Base-by-base conservation (phyloP, 2,329 filamentous ascomycete species). In the Raffaelea deltoideospora region DNA sequence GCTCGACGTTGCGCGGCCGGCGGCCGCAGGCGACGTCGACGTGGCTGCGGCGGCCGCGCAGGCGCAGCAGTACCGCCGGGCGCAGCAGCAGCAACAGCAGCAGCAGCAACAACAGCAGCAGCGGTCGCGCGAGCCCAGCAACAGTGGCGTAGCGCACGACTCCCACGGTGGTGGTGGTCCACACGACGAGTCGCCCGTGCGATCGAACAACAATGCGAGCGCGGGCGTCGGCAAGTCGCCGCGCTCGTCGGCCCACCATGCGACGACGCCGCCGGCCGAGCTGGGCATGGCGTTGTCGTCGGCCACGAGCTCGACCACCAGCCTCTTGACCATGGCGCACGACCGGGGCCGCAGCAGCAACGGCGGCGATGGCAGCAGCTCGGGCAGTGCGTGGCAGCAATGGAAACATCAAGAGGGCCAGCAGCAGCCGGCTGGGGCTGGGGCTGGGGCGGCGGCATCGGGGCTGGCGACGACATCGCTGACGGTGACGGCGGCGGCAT, bases 41-140 rank as follows among this genome's bases (percentile, higher is more conserved):
- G 27, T 11, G 27, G 6, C 27, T 6, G 9, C 7, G n/a, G 27
- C 9, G 14, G 9, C 27, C 14, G 14, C 27, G 14, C 27, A 28
- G 14, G 27, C 27, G n/a, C 27, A n/a, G 28, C 8, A 3, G 20
- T 14, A 5, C 4, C 31, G 11, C 5, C 24, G 3, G 24, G 7
- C 17, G 24, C 15, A 20, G 30, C 17, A 20, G 10, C 30, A 20
- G 30, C 14, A 26, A 10, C 13, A 17, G 21, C 14, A 34, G 15
- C 4, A 20, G 10, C 11, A 20, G 5, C 19, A 15, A 19, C 34
- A 33, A 23, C 20, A 39, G 41, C 33, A 45, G 42, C 38, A 51
- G 46, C 45, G 45, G 15, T 21, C 10, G 4, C 33, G 15, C 55
- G 52, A 47, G 45, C 38, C 31, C 40, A 30, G 33, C n/a, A 20